A percentile compares a stretch with the other conserved stretches of the same genome.
Conservation (phyloP, 2,329 filamentous ascomycete species). For the Talaromyces sp. region DNA sequence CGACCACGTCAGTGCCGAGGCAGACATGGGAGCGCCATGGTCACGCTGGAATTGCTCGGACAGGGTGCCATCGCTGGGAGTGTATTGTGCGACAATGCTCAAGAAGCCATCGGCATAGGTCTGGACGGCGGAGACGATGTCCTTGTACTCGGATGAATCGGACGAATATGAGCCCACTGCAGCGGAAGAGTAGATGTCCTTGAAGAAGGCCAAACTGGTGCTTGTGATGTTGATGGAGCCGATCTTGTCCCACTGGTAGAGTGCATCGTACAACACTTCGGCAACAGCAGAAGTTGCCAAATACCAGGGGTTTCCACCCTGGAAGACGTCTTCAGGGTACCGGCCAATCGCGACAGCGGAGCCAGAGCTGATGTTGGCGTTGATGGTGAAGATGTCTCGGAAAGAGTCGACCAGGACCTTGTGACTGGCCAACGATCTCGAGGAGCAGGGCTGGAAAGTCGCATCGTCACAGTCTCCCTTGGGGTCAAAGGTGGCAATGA, state of each 20-base stretch:
- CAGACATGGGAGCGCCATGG: conserved; percentile 31
- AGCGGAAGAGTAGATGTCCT: conserved; percentile 56
- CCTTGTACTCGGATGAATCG: conserved; percentile 41
- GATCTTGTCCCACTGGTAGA: conserved; percentile 65
- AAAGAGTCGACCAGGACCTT: conserved; percentile 73
- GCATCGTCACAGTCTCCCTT: conserved; percentile 59
- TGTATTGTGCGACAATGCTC: conserved; percentile 31
- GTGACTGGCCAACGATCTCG: conserved; percentile 65
- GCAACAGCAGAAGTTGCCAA: conserved; percentile 69
- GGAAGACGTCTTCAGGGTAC: conserved; percentile 70
- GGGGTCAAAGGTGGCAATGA: conserved; percentile 68
- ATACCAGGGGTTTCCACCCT: conserved; percentile 76
- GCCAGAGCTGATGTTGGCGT: conserved; percentile 58
- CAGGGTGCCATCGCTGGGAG: conserved; percentile 22
- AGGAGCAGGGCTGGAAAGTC: conserved; percentile 74
- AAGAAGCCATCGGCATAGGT: conserved; percentile 58
- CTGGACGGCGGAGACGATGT: conserved; percentile 55
- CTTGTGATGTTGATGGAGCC: conserved; percentile 62
- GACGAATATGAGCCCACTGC: conserved; percentile 42
- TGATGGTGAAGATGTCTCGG: conserved; percentile 65
- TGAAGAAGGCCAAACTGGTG: conserved; percentile 67
- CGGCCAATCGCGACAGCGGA: conserved; percentile 60
- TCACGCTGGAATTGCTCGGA: conserved; percentile 34
- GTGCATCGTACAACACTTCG: conserved; percentile 72
- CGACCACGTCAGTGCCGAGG: conserved; percentile 39